phyloP scores from a whole-genome alignment of 2,329 filamentous ascomycete species.

The Epicoccum sorghinum region DNA sequence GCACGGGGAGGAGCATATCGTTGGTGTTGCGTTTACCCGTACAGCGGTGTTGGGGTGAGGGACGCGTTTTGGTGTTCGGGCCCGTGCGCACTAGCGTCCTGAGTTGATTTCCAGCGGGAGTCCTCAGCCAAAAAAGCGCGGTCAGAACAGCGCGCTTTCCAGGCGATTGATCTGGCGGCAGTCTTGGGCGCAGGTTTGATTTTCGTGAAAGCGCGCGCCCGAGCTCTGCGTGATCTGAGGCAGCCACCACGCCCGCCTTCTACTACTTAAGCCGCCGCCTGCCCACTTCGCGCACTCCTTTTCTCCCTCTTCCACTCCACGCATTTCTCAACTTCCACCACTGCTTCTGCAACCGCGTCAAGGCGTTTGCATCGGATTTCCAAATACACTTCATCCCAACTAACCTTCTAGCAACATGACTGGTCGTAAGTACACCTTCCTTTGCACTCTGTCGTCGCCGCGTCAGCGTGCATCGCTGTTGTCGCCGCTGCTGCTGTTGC shows the following conservation, averaged over 20 bases:
- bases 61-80: slow-evolving; percentile 9
- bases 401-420: slow-evolving; percentile 48
- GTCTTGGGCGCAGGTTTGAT: slow-evolving; percentile 18
- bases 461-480: slow-evolving; percentile 21
- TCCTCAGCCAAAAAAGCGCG: slow-evolving; percentile 6
- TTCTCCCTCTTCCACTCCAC: slow-evolving; percentile 15
- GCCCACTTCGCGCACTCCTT: slow-evolving; percentile 19
- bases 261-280: slow-evolving; percentile 30
- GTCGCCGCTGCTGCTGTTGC: slow-evolving; percentile 6
- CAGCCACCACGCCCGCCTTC: slow-evolving; percentile 21
- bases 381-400: slow-evolving; percentile 8
- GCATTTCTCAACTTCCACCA: slow-evolving; percentile 19
- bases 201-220: slow-evolving; percentile 11
- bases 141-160: slow-evolving; percentile 3
- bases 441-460: slow-evolving; percentile 19
- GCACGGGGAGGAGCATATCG: too few species aligned
- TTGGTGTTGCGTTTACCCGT: too few species aligned
- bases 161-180: not conserved
- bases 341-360: slow-evolving; percentile 1
- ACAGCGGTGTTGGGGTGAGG: slow-evolving; percentile 1
- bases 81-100: slow-evolving; percentile 2
- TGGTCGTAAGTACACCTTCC: slow-evolving; percentile 48
- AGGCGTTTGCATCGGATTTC: slow-evolving; percentile 7
- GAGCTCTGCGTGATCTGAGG: slow-evolving; percentile 32
- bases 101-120: slow-evolving; percentile 3